Evolutionary conservation across 129 eudicot genomes (phyloP).

Genomic region (Scalesia atractyloides): DNA sequence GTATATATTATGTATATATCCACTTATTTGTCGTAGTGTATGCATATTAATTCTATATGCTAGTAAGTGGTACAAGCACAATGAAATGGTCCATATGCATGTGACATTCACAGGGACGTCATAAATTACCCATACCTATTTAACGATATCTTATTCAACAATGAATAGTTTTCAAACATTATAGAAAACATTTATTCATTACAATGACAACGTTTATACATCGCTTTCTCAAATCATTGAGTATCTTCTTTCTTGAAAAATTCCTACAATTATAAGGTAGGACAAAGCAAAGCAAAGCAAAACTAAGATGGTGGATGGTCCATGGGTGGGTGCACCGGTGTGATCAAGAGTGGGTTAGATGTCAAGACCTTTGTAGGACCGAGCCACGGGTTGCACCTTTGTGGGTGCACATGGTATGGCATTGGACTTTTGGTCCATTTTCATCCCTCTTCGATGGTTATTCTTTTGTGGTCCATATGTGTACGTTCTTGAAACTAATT

Average conservation of each 20-base stretch:
- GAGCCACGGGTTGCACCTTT: slow-evolving; percentile 28
- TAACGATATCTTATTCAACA: slow-evolving; percentile 3
- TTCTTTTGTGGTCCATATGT: slow-evolving; percentile 28
- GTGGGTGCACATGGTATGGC: slow-evolving; percentile 35
- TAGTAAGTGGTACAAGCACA: slow-evolving; percentile 11
- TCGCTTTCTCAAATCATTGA: slow-evolving; percentile 30
- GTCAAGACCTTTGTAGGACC: slow-evolving; percentile 25
- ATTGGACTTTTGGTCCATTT: slow-evolving; percentile 23
- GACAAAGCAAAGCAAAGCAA: background rate
- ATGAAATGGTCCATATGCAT: slow-evolving; percentile 39
- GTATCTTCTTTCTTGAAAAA: slow-evolving; percentile 13
- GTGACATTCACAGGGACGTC: slow-evolving; percentile 33
- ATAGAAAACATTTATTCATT: slow-evolving; percentile 4
- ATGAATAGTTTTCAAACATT: slow-evolving; percentile 7
- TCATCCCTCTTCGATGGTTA: background rate
- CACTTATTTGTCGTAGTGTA: background rate
- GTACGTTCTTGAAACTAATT: background rate
- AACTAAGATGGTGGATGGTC: slow-evolving; percentile 24
- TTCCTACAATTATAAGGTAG: slow-evolving; percentile 17
- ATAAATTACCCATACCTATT: slow-evolving; percentile 33
- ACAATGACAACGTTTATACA: slow-evolving; percentile 12
- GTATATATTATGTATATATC: background rate
- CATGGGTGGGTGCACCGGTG: slow-evolving; percentile 13
- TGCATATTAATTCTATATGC: background rate
- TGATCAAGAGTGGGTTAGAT: slow-evolving; percentile 20